phyloP scores from a whole-genome alignment of 352 stramenopile genomes.

The Pythium angustatum region DNA sequence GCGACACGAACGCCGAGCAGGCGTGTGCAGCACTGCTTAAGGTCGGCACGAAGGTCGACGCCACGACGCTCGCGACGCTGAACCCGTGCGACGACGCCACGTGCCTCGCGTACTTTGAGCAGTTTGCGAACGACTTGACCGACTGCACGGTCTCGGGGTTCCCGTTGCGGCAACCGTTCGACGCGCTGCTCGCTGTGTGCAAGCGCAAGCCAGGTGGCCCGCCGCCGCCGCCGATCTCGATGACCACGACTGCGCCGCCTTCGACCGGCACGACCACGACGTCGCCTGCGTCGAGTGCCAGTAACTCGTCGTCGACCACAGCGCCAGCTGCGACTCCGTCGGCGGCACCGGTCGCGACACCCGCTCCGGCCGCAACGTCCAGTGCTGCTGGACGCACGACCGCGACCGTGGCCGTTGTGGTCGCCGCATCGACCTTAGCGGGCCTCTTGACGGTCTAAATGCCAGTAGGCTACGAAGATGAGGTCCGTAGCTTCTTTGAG shows the following conservation, averaged over 20 bases:
- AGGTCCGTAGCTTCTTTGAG: too few species aligned
- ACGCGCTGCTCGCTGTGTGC: background rate
- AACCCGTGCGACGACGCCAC: slow-evolving; percentile 5
- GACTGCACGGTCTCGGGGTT: slow-evolving; percentile 4
- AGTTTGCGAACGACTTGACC: background rate
- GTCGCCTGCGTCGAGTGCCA: background rate
- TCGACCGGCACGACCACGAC: background rate
- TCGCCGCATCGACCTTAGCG: too few species aligned
- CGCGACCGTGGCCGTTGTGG: too few species aligned
- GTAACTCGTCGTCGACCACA: background rate
- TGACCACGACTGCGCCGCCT: background rate
- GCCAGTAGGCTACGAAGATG: too few species aligned
- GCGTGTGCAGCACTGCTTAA: background rate
- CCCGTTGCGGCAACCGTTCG: slow-evolving; percentile 1
- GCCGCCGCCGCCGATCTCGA: too few species aligned
- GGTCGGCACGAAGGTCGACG: background rate
- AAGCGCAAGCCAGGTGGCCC: background rate
- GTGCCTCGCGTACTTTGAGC: slow-evolving; percentile 10
- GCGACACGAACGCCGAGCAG: background rate
- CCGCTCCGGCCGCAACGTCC: too few species aligned
- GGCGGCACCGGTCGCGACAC: background rate
- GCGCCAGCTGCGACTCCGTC: background rate
- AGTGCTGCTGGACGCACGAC: too few species aligned
- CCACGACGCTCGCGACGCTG: background rate
- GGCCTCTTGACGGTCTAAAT: too few species aligned